Percentiles rank a stretch among this genome's conserved stretches.
These are phyloP conservation scores for Sideroxylon spinosum DNA, from an alignment of 179 eudicot species.

Conservation along the genomic window DNA sequence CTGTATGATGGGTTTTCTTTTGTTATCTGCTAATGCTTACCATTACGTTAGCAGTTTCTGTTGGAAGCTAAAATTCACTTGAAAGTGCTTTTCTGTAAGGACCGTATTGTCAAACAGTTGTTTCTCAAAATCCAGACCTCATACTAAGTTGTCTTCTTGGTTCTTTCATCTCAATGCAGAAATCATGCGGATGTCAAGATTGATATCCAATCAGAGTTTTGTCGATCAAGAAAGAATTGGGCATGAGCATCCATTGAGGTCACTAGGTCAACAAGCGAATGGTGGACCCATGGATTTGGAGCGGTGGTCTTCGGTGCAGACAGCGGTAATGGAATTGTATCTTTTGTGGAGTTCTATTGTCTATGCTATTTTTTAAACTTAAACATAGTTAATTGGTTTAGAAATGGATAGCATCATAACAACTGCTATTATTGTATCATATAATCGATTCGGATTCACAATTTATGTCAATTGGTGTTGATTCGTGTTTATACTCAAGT, in stretches of 20 bases:
- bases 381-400: not conserved
- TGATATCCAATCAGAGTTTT: conserved; percentile 24
- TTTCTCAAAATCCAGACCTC: not conserved
- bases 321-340: conserved; percentile 27
- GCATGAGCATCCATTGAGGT: conserved; percentile 30
- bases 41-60: not conserved
- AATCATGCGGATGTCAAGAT: conserved; percentile 32
- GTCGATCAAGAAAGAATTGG: conserved; percentile 35
- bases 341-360: not conserved
- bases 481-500: too few species aligned
- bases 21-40: not conserved
- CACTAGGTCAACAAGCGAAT: conserved; percentile 31
- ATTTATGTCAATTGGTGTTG: too few species aligned
- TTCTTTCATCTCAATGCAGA: conserved; percentile 31
- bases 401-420: not conserved
- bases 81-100: not conserved
- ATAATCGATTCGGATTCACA: too few species aligned
- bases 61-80: not conserved
- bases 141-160: not conserved
- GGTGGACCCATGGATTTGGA: conserved; percentile 35
- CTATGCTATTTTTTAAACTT: not conserved
- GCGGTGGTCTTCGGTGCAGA: conserved; percentile 31
- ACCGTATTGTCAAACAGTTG: not conserved
- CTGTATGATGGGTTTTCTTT: not conserved
- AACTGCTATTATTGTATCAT: not conserved